These are phyloP conservation scores for Fusarium nelsonii DNA, from an alignment of 2,329 filamentous ascomycete genomes.

Conservation along the genomic window DNA sequence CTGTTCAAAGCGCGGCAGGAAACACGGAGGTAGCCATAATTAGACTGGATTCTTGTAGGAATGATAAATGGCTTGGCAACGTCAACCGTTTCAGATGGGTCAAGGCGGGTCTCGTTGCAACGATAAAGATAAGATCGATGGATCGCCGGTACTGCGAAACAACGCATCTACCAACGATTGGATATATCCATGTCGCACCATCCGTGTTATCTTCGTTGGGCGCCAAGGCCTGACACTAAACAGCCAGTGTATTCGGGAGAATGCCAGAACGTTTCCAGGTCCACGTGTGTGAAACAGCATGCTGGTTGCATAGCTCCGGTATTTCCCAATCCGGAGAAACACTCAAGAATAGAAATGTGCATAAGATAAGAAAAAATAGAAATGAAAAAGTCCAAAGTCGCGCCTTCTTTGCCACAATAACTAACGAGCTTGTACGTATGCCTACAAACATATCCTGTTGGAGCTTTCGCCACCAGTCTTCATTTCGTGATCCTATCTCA, in stretches of 20 bases:
- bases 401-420: too few species aligned
- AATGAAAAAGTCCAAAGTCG: too few species aligned
- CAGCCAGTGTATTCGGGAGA: neutral
- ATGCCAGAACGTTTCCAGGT: neutral
- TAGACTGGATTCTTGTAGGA: neutral
- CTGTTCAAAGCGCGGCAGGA: neutral
- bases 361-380: too few species aligned
- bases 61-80: constrained; percentile 5
- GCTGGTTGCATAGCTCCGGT: neutral
- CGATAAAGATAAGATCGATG: constrained; percentile 1
- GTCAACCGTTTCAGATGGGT: neutral
- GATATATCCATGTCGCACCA: neutral
- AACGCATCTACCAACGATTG: neutral
- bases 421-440: neutral
- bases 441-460: neutral
- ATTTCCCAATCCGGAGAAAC: neutral
- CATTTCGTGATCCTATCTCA: neutral
- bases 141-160: neutral
- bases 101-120: neutral
- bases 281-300: neutral
- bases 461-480: too few species aligned
- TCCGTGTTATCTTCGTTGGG: neutral
- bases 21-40: constrained; percentile 2
- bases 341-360: neutral
- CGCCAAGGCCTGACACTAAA: neutral